Conservation (phyloP, 139 green algal genomes). For the Deuterostichococcus epilithicus region DNA sequence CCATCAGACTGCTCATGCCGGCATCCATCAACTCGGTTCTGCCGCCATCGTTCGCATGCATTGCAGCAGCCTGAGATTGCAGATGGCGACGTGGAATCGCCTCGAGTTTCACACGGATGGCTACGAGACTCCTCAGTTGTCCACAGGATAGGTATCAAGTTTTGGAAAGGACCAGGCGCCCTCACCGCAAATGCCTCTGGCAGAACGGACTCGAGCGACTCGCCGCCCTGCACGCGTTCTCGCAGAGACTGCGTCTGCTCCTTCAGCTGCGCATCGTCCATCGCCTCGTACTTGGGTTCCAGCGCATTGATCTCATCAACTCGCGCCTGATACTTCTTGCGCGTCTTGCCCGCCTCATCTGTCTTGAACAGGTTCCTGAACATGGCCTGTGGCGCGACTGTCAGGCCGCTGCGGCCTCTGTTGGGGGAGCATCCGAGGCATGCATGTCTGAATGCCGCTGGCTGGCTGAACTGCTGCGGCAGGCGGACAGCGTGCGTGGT, state of each 20-base stretch:
- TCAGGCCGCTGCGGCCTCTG: slow-evolving; percentile 15
- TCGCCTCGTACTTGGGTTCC: slow-evolving; percentile 65
- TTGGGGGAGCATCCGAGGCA: slow-evolving; percentile 11
- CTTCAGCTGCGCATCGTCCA: slow-evolving; percentile 79
- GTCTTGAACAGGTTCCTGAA: slow-evolving; percentile 27
- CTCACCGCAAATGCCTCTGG: slow-evolving; percentile 81
- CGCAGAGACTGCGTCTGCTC: slow-evolving; percentile 79
- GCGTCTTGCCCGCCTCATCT: slow-evolving; percentile 29
- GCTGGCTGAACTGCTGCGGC: background rate
- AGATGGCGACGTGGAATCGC: background rate
- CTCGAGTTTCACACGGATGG: background rate
- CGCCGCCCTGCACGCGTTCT: slow-evolving; percentile 48
- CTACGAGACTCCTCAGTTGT: background rate
- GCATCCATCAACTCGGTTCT: background rate
- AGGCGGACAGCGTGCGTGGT: background rate
- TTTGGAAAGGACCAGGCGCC: background rate
- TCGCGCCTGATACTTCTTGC: slow-evolving; percentile 33
- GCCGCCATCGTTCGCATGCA: background rate
- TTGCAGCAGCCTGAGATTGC: background rate
- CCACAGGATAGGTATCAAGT: too few species aligned
- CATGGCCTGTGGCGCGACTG: slow-evolving; percentile 20
- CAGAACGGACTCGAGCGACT: slow-evolving; percentile 79
- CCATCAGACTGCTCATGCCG: background rate
- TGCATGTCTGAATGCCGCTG: background rate
- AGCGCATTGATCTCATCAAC: slow-evolving; percentile 89